Percentiles rank a stretch among this genome's conserved stretches.
phyloP scores from a whole-genome alignment of 2,329 filamentous ascomycete species.

The Exophiala calicioides region DNA sequence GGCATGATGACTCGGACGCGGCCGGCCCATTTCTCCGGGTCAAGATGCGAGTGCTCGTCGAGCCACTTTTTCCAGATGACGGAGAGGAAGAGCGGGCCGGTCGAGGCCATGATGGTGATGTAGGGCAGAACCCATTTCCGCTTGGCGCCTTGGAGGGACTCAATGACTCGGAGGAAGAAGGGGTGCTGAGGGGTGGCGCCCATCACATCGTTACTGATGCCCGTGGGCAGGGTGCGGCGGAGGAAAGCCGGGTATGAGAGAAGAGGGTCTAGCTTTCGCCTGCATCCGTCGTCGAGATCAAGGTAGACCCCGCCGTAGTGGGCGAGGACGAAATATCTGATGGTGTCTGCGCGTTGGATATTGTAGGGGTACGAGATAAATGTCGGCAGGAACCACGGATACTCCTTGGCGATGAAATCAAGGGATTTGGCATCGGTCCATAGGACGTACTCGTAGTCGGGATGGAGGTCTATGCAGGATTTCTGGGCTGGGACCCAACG shows the following conservation, averaged over 20 bases:
- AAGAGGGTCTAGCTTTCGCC: constrained; percentile 66
- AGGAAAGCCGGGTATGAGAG: constrained; percentile 70
- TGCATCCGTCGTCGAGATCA: constrained; percentile 75
- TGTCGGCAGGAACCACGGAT: constrained; percentile 74
- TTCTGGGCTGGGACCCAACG: constrained; percentile 67
- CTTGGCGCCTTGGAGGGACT: constrained; percentile 67
- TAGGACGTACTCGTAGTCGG: constrained; percentile 73
- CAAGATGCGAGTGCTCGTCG: constrained; percentile 45
- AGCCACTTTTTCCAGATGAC: constrained; percentile 76
- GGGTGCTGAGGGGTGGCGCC: constrained; percentile 70
- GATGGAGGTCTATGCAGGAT: constrained; percentile 67
- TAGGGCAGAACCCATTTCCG: constrained; percentile 70
- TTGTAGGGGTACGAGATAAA: constrained; percentile 73
- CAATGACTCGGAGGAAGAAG: constrained; percentile 70
- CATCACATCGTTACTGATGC: constrained; percentile 81
- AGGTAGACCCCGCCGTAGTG: constrained; percentile 80
- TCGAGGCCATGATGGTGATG: constrained; percentile 77
- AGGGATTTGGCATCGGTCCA: constrained; percentile 73
- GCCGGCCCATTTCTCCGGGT: constrained; percentile 46
- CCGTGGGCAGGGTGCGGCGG: constrained; percentile 71
- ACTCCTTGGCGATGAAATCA: constrained; percentile 71
- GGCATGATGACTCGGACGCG: constrained; percentile 68
- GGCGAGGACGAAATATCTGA: constrained; percentile 76
- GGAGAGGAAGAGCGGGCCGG: constrained; percentile 73
- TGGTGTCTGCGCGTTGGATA: constrained; percentile 75